Evolutionary conservation across 2,329 filamentous ascomycete genomes (phyloP).

Genomic region (Cercospora brassicicola): DNA sequence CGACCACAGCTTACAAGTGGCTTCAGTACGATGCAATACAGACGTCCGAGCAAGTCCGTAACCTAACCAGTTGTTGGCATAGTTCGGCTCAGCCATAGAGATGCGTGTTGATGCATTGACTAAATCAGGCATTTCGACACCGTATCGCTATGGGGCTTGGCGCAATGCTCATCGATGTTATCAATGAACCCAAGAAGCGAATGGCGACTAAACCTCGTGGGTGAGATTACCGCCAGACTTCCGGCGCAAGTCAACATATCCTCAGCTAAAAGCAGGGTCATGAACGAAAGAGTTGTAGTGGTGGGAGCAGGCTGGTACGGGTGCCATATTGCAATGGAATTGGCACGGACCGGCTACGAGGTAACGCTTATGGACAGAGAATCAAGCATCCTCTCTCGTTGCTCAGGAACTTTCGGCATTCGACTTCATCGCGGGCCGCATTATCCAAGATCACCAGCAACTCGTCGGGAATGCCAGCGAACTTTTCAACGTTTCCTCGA

Average conservation of each 20-base stretch:
- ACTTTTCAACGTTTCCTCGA: background rate
- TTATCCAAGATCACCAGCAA: background rate
- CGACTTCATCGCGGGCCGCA: background rate
- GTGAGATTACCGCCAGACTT: too few species aligned
- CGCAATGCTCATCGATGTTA: too few species aligned
- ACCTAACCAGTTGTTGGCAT: background rate
- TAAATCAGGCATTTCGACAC: background rate
- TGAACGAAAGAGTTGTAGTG: background rate
- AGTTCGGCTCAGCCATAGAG: background rate
- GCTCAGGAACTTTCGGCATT: background rate
- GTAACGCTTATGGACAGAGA: background rate
- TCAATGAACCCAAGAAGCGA: too few species aligned
- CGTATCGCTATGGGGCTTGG: background rate
- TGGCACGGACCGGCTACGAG: background rate
- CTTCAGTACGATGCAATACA: background rate
- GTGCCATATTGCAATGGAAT: background rate
- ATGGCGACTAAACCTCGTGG: too few species aligned
- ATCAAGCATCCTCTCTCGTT: background rate
- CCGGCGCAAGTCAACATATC: too few species aligned
- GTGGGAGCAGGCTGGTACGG: background rate
- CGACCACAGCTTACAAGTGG: background rate
- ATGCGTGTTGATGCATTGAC: background rate
- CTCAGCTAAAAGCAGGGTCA: background rate
- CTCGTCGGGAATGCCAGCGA: background rate
- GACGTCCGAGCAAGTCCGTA: background rate